Evolutionary conservation across 345 rosid species (phyloP), one percentile per base, ranked within the genome.

Genomic region (Gossypium bickii): DNA sequence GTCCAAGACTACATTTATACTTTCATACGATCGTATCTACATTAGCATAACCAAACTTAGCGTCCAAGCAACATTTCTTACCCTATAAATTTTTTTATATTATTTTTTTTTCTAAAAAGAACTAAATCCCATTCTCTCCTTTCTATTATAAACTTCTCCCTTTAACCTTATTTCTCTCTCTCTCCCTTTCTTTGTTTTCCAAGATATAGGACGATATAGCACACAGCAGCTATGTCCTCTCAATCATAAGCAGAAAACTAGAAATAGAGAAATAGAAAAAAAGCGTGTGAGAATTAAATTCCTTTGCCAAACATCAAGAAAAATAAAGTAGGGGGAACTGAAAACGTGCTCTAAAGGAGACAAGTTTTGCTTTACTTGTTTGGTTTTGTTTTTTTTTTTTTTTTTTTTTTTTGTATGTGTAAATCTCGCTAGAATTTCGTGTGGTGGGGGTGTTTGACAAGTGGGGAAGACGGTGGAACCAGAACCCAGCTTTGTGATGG

Each of bases 11-110:
- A 72, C 75, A 80, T 77, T 66, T 77, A 72, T 79, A 76, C 80
- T 78, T 12, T 59, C 45, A 73, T 80, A 74, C 72, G 79, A 80
- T 16, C 85, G 85, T 80, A 76, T 82, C 77, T 73, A 87, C 83
- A 72, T 65, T 76, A 89, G 64, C 76, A 81, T 69, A 84, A 48
- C 84, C 79, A 79, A 76, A 85, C 98, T 88, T 90, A 89, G 81
- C 87, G 87, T 92, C 85, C 96, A 94, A 88, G 98, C 72, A 89
- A 91, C 78, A 89, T 22, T 20, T 76, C 10, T 63, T 60, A 43
- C 79, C 2, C 41, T 34, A 34, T 34, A 34, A 34, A 67, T 67
- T 62, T 7, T 51, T 20, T 60, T 25, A 24, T 17, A 2, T 52
- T 67, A 9, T 22, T 64, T 49, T 57, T 29, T 29, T 65, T 44